These are phyloP conservation scores for Verticillium tricorpus DNA, from an alignment of 2,329 filamentous ascomycete species.

Conservation along the genomic window DNA sequence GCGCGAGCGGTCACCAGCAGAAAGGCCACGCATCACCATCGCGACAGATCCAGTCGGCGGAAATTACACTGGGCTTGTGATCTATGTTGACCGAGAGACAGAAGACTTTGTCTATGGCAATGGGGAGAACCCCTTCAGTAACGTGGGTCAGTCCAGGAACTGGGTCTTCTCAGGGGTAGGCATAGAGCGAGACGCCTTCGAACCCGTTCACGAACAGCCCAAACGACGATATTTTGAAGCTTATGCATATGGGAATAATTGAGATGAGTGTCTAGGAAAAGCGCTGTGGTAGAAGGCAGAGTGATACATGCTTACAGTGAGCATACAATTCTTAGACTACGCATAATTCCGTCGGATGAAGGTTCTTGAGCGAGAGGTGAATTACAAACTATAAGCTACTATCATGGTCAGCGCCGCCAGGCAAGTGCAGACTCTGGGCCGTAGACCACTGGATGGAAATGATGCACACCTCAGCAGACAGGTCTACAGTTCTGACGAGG, in stretches of 20 bases:
- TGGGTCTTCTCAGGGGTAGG: not conserved
- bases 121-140: constrained; percentile 16
- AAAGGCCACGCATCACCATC: not conserved
- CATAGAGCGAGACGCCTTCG: not conserved
- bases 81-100: constrained; percentile 9
- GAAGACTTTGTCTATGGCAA: constrained; percentile 17
- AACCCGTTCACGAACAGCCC: not conserved
- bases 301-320: no score
- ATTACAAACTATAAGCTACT: no score
- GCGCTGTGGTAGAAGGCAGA: no score
- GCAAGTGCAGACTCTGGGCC: no score
- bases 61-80: not conserved
- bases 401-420: no score
- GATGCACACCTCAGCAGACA: no score
- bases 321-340: no score
- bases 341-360: no score
- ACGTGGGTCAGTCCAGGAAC: not conserved
- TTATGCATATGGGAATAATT: not conserved
- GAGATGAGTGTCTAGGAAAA: no score
- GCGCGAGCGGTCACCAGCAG: not conserved
- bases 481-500: no score
- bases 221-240: not conserved
- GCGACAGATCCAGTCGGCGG: not conserved
- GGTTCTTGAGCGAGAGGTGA: no score
- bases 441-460: no score